These are phyloP conservation scores for Sinapis alba DNA, from an alignment of 441 rosid genomes.

Conservation along the genomic window DNA sequence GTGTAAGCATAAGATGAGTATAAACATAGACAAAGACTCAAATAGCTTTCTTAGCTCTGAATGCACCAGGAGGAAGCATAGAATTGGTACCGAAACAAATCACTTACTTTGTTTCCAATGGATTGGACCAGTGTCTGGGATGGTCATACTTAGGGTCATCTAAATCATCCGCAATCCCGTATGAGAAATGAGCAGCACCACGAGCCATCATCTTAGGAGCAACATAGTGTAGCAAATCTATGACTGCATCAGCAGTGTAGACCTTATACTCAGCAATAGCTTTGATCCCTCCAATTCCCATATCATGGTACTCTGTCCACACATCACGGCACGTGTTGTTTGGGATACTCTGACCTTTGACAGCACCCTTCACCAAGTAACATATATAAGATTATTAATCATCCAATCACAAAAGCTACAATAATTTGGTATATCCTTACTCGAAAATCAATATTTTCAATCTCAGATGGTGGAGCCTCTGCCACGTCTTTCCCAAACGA, in stretches of 20 bases:
- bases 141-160: constrained; percentile 84
- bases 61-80: constrained; percentile 4
- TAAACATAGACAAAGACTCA: not conserved
- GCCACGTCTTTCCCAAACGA: constrained; percentile 91
- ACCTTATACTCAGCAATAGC: constrained; percentile 82
- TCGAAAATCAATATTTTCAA: constrained; percentile 81
- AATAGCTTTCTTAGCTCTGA: not conserved
- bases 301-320: constrained; percentile 98
- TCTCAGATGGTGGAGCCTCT: constrained; percentile 63
- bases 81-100: constrained; percentile 5
- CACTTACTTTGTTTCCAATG: constrained; percentile 85
- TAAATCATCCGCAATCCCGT: constrained; percentile 91
- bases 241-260: constrained; percentile 63
- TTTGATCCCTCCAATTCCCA: constrained; percentile 83
- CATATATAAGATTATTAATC: constrained; percentile 9
- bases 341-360: constrained; percentile 72
- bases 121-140: constrained; percentile 94
- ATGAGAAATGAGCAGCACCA: constrained; percentile 86
- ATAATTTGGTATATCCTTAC: constrained; percentile 44
- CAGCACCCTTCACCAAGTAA: constrained; percentile 71
- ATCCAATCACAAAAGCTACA: constrained; percentile 9
- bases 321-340: constrained; percentile 77
- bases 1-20: not conserved
- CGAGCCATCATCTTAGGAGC: constrained; percentile 99
- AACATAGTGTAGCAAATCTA: constrained; percentile 78